phyloP scores from a whole-genome alignment of 441 rosid species.

The Pelargonium citronellum region DNA sequence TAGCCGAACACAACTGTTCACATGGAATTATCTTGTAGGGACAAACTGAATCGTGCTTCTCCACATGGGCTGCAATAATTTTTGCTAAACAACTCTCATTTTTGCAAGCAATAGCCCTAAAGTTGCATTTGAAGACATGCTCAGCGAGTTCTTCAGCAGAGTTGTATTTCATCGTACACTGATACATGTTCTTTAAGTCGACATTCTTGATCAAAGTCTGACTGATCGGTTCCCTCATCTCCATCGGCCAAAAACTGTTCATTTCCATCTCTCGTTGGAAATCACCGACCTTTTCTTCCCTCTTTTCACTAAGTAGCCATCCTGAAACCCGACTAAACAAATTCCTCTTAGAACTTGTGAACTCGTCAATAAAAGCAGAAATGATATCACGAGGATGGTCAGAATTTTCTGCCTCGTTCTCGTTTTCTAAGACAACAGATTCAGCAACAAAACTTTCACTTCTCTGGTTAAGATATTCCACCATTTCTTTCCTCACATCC shows the following conservation, averaged over 20 bases:
- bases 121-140: conserved; percentile 46
- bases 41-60: conserved; percentile 61
- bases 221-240: conserved; percentile 52
- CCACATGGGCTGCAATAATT: conserved; percentile 47
- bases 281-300: conserved; percentile 86
- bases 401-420: conserved; percentile 41
- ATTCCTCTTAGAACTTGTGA: conserved; percentile 64
- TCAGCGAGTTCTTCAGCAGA: conserved; percentile 45
- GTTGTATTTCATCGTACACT: conserved; percentile 55
- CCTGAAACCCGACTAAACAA: conserved; percentile 72
- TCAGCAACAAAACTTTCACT: conserved; percentile 81
- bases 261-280: conserved; percentile 78
- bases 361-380: conserved; percentile 70
- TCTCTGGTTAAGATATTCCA: conserved; percentile 55
- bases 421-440: conserved; percentile 50
- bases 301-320: conserved; percentile 74
- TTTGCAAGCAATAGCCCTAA: conserved; percentile 52
- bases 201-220: conserved; percentile 67
- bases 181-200: conserved; percentile 57
- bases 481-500: conserved; percentile 67
- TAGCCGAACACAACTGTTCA: conserved; percentile 68
- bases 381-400: conserved; percentile 69
- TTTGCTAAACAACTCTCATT: conserved; percentile 61
- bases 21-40: conserved; percentile 75
- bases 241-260: conserved; percentile 67